These are phyloP conservation scores for Angomonas ambiguus DNA, from an alignment of 208 protist species.

Conservation along the genomic window DNA sequence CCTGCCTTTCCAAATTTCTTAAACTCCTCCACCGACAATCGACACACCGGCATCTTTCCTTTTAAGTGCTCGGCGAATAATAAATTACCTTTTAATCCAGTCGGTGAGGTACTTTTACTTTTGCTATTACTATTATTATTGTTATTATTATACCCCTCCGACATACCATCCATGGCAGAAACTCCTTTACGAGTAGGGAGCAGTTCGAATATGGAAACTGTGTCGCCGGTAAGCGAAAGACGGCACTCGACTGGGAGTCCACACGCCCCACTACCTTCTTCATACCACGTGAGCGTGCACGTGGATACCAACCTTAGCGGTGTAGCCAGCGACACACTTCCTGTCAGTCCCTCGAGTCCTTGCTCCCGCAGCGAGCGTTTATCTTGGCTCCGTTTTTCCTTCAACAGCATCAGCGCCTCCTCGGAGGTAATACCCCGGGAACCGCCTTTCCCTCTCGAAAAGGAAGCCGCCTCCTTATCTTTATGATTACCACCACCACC, in stretches of 20 bases:
- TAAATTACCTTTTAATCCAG: slow-evolving; percentile 4
- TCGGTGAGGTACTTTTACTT: too few species aligned
- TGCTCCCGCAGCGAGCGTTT: slow-evolving; percentile 16
- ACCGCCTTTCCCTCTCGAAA: too few species aligned
- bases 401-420: background rate
- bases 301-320: slow-evolving; percentile 23
- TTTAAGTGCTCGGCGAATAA: slow-evolving; percentile 9
- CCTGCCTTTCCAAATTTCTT: background rate
- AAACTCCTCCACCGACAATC: background rate
- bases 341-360: slow-evolving; percentile 33
- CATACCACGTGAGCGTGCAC: slow-evolving; percentile 35
- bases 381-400: background rate
- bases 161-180: background rate
- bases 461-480: too few species aligned
- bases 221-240: background rate
- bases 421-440: background rate
- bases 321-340: slow-evolving; percentile 18
- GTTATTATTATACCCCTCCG: background rate
- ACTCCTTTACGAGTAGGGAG: background rate
- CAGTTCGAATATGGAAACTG: slow-evolving; percentile 5
- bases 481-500: too few species aligned
- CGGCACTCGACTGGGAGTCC: slow-evolving; percentile 5
- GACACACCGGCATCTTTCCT: slow-evolving; percentile 3
- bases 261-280: background rate
- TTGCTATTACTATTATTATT: slow-evolving; percentile 2